These are phyloP conservation scores for Neurospora cerealis DNA, from an alignment of 495 filamentous ascomycete genomes.

Conservation along the genomic window DNA sequence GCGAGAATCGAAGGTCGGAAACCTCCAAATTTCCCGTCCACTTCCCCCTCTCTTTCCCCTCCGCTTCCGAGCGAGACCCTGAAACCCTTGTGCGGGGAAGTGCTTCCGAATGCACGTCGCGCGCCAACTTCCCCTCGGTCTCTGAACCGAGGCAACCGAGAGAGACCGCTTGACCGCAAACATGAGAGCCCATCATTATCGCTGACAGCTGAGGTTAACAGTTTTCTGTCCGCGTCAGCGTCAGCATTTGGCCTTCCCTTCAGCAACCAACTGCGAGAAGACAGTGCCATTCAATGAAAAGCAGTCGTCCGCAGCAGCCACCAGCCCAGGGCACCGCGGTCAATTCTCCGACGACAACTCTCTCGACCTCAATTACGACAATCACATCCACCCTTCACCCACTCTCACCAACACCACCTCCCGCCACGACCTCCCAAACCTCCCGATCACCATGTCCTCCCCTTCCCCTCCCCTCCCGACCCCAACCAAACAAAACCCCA, in stretches of 20 bases:
- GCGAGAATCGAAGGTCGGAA: neutral
- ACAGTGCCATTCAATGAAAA: neutral
- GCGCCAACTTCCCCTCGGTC: neutral
- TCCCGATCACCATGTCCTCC: neutral
- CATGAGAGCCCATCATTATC: neutral
- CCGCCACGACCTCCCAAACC: neutral
- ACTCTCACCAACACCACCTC: neutral
- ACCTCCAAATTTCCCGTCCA: no score
- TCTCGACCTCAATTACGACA: neutral
- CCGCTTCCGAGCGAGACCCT: neutral
- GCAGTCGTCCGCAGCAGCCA: neutral
- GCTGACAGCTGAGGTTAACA: neutral
- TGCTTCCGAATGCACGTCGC: neutral
- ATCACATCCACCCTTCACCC: neutral
- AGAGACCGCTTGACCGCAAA: neutral
- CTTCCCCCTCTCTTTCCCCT: neutral
- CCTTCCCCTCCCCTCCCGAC: neutral
- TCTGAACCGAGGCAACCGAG: neutral
- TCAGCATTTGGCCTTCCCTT: no score
- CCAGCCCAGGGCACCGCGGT: neutral
- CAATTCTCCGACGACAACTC: neutral
- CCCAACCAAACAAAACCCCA: constrained; percentile 15
- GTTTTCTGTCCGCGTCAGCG: neutral
- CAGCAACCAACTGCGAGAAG: neutral
- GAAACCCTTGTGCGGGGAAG: neutral